Evolutionary conservation across 1,284 basidiomycete species (phyloP), one percentile per base, ranked within the genome.

Genomic region (Ganoderma resinaceum): DNA sequence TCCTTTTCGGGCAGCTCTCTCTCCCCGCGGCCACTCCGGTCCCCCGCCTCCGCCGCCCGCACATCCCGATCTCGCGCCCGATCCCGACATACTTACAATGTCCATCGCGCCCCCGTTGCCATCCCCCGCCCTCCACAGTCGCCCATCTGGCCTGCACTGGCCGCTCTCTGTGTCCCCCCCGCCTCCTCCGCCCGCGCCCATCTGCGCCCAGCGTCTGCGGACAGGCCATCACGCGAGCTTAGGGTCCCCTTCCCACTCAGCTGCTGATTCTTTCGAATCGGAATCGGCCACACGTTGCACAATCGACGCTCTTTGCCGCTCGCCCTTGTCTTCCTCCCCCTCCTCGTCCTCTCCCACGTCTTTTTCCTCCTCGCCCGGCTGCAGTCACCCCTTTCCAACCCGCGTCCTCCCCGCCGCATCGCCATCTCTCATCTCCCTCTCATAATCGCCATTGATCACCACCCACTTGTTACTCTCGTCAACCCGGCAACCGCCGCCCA

Each of bases 1-100:
- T 23, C 69, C 65, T 20, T 16, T 18, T 65, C 14, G 1, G 66
- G 68, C 3, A 43, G 16, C 58, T 23, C 38, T 49, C 14, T 40
- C 62, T 26, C 61, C 58, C 35, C 38, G 18, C n/a, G 20, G 61
- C 61, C 42, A 40, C 23, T 52, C 61, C 46, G 37, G 35, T 6
- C 35, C 49, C 23, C 46, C 46, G 23, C 23, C 46, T 26, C 46
- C 58, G 18, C 58, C 58, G 38, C 23, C 20, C 57, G 12, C 11
- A 11, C 23, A 12, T 11, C 9, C 23, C 23, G 23, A 49, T 26
- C 23, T 49, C 11, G 2, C 20, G 20, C 43, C 20, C 43, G 20
- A 46, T 49, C 23, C 46, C 46, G 46, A 49, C 46, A 26, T 23
- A 49, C 46, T 12, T 23, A 49, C 46, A 49, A 49, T 12, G 23